phyloP scores from a whole-genome alignment of 2,329 filamentous ascomycete species.

The Delphinella strobiligena region DNA sequence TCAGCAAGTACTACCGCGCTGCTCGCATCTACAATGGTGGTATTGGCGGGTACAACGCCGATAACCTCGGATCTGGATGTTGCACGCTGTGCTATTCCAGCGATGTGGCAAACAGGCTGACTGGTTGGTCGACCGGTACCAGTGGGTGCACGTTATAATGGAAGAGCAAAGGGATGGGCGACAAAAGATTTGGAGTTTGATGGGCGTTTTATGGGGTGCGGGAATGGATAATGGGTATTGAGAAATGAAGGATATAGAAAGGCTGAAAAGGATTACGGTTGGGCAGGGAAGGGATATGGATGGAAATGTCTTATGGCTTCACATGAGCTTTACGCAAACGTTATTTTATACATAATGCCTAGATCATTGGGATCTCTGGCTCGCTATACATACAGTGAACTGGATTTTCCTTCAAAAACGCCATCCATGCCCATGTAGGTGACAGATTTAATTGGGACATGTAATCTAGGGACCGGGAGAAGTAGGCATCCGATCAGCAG shows the following conservation, averaged over 20 bases:
- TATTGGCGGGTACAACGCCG: conserved; percentile 23
- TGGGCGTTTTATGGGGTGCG: too few species aligned
- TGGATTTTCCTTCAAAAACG: neutral
- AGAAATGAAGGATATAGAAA: too few species aligned
- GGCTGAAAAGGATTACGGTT: too few species aligned
- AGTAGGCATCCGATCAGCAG: conserved; percentile 5
- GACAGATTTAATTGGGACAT: neutral
- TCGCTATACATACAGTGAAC: too few species aligned
- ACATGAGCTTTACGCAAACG: too few species aligned
- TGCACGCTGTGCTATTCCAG: conserved; percentile 39
- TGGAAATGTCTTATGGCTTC: too few species aligned
- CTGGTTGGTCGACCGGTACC: conserved; percentile 24
- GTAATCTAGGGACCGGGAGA: conserved; percentile 3
- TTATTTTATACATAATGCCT: too few species aligned
- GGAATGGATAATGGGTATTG: too few species aligned
- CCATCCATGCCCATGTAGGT: neutral
- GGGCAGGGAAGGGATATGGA: too few species aligned
- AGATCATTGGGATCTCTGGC: too few species aligned
- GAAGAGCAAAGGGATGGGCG: neutral
- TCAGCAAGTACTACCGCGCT: conserved; percentile 32
- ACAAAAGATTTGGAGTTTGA: too few species aligned
- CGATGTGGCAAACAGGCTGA: conserved; percentile 39
- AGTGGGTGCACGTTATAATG: conserved; percentile 3
- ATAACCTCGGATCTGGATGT: conserved; percentile 29
- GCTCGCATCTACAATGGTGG: conserved; percentile 42